Evolutionary conservation across 2,329 filamentous ascomycete species (phyloP), one percentile per base, ranked within the genome.

Genomic region (Diaporthe destruens): DNA sequence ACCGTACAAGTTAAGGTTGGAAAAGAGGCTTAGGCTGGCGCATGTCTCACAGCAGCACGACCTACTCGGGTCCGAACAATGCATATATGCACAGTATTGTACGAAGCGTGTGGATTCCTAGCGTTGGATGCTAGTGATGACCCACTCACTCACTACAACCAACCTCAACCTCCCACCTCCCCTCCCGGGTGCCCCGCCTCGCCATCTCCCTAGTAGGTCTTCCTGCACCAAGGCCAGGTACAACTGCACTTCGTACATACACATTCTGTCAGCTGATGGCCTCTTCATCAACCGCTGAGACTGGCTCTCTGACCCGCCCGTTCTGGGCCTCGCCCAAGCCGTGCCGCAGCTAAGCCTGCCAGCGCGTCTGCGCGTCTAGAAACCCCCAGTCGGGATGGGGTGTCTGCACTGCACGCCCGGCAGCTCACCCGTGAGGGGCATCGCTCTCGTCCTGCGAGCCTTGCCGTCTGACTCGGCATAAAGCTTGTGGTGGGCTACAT

Each of bases 101-200:
- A n/a, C 23, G 36, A 2, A 47, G 57, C 55, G 23, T 42, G 56
- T 32, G 57, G 57, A 25, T 65, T 51, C 59, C 59, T 36, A 51
- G 59, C 59, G 59, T 11, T 65, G 44, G 29, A 18, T 49, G 42
- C 18, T n/a, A n/a, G n/a, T n/a, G n/a, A n/a, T n/a, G n/a, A 29
- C 29, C 29, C 29, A 29, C 29, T 49, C 25, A 12, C 44, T 20
- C 29, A 65, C 34, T 65, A 6, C 42, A 47, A 47, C 59, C 59
- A 51, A 65, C 59, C 44, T 65, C 59, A 65, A 44, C 39, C 25
- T 29, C 5, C 29, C 29, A 29, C 29, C 29, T 29, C 29, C 29
- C n/a, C n/a, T n/a, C n/a, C n/a, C n/a, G n/a, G n/a, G n/a, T n/a
- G n/a, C n/a, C n/a, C n/a, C n/a, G n/a, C n/a, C n/a, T n/a, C n/a